These are phyloP conservation scores for Monosporascus sp. DNA, from an alignment of 2,329 filamentous ascomycete species.

Conservation along the genomic window DNA sequence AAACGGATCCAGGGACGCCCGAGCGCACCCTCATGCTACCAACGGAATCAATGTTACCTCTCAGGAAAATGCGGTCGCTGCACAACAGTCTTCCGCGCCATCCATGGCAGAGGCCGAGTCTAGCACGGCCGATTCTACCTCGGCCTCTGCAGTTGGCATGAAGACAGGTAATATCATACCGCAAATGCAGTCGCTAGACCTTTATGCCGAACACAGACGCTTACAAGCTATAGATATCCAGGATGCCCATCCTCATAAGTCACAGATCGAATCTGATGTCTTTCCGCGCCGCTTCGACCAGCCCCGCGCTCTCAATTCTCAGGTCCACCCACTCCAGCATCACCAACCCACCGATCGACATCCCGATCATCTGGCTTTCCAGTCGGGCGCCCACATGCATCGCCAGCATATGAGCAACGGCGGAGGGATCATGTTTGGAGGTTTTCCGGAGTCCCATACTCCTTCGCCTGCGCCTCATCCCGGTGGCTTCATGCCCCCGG, in stretches of 20 bases:
- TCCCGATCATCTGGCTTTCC: slow-evolving; percentile 14
- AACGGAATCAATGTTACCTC: slow-evolving; percentile 2
- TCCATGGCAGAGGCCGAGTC: slow-evolving; percentile 6
- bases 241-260: slow-evolving; percentile 8
- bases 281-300: slow-evolving; percentile 14
- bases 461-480: slow-evolving; percentile 52
- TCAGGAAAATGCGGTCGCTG: background rate
- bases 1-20: slow-evolving; percentile 1
- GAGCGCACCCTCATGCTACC: background rate
- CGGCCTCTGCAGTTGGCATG: slow-evolving; percentile 6
- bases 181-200: slow-evolving; percentile 4
- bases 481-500: slow-evolving; percentile 43
- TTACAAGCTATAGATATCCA: slow-evolving; percentile 16
- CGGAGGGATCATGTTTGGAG: slow-evolving; percentile 50
- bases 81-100: slow-evolving; percentile 3
- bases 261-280: slow-evolving; percentile 18
- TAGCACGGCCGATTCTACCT: slow-evolving; percentile 2
- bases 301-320: slow-evolving; percentile 11
- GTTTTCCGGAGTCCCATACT: slow-evolving; percentile 48
- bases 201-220: slow-evolving; percentile 8
- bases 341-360: slow-evolving; percentile 16
- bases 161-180: slow-evolving; percentile 11
- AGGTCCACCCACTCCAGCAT: slow-evolving; percentile 13
- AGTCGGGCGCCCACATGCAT: slow-evolving; percentile 22
- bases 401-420: slow-evolving; percentile 43